phyloP scores from a whole-genome alignment of 805 yeast genomes.

The Yamadazyma paraphyllophila region DNA sequence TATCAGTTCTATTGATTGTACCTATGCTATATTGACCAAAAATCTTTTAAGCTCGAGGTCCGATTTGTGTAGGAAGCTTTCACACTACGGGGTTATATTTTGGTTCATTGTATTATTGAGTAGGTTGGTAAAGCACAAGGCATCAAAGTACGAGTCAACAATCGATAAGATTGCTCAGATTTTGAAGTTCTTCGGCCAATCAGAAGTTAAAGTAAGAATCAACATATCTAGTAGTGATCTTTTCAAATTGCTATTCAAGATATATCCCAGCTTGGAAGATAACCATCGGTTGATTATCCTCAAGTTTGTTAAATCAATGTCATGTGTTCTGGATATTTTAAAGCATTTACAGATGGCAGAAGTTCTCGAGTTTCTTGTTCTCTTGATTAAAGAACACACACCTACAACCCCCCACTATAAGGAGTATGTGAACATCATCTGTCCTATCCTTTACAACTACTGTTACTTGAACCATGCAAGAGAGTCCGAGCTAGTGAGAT shows the following conservation, averaged over 20 bases:
- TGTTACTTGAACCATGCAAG: conserved; percentile 46
- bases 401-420: conserved; percentile 31
- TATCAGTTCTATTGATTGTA: conserved; percentile 34
- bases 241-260: conserved; percentile 41
- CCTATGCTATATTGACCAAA: conserved; percentile 33
- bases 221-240: conserved; percentile 38
- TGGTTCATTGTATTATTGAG: conserved; percentile 43
- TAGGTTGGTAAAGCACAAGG: conserved; percentile 20
- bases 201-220: conserved; percentile 44
- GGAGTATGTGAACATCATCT: conserved; percentile 42
- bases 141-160: conserved; percentile 1
- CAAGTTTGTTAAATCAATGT: conserved; percentile 44
- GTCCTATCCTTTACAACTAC: conserved; percentile 51
- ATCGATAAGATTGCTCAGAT: conserved; percentile 37
- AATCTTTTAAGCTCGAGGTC: conserved; percentile 40
- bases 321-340: conserved; percentile 34
- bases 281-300: conserved; percentile 38
- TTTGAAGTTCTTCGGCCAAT: conserved; percentile 42
- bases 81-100: conserved; percentile 41
- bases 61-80: conserved; percentile 40
- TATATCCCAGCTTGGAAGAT: conserved; percentile 29
- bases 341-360: conserved; percentile 37
- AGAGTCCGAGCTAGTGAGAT: conserved; percentile 44
- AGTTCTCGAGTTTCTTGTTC: conserved; percentile 43
- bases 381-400: conserved; percentile 24